Conservation (phyloP, 345 rosid species). For the Eutrema japonicum region DNA sequence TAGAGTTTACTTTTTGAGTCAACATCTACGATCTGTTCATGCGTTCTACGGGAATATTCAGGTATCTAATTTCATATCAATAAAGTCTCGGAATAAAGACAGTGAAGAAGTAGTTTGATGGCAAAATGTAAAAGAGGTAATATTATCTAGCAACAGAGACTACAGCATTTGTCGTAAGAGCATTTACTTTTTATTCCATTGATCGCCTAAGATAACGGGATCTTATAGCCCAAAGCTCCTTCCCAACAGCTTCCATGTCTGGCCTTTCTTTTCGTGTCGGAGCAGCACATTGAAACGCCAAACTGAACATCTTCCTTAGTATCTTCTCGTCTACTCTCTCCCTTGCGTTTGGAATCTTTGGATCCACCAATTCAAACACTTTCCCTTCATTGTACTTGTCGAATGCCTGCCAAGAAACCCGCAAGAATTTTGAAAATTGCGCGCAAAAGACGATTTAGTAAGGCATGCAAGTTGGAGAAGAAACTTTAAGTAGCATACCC, state of each 20-base stretch:
- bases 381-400: slow-evolving; percentile 66
- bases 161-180: not conserved
- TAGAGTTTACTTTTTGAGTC: no score
- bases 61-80: slow-evolving; percentile 1
- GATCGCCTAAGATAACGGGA: slow-evolving; percentile 63
- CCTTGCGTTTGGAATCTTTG: slow-evolving; percentile 64
- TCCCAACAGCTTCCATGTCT: slow-evolving; percentile 80
- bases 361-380: slow-evolving; percentile 64
- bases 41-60: not conserved
- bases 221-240: slow-evolving; percentile 88
- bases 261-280: slow-evolving; percentile 78
- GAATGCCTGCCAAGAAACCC: slow-evolving; percentile 64
- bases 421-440: not conserved
- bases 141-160: slow-evolving; percentile 29
- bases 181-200: slow-evolving; percentile 7
- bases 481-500: slow-evolving; percentile 63
- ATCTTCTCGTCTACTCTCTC: slow-evolving; percentile 55
- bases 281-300: slow-evolving; percentile 93
- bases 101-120: slow-evolving; percentile 18
- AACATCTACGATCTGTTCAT: no score
- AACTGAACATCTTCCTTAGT: slow-evolving; percentile 63
- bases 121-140: slow-evolving; percentile 22
- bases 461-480: slow-evolving; percentile 13
- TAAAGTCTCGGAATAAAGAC: not conserved
- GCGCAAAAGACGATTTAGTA: not conserved